Evolutionary conservation across 495 filamentous ascomycete genomes (phyloP).

Genomic region (Trichoderma orchidacearum): DNA sequence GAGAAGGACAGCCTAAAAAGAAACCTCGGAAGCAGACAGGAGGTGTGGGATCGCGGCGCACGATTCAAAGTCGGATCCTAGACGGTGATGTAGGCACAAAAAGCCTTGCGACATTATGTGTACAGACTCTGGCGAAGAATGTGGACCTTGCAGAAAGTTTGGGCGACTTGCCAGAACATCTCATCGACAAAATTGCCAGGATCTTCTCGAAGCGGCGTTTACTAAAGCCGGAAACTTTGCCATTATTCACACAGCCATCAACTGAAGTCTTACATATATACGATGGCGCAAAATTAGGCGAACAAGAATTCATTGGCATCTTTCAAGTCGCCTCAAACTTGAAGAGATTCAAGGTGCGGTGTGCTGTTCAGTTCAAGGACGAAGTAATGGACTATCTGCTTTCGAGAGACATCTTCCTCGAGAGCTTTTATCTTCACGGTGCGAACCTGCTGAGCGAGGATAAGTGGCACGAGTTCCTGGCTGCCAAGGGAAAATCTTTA

Average conservation of each 20-base stretch:
- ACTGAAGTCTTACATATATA: slow-evolving; percentile 57
- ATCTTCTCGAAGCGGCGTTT: slow-evolving; percentile 70
- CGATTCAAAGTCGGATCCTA: slow-evolving; percentile 63
- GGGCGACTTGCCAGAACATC: slow-evolving; percentile 53
- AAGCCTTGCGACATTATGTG: slow-evolving; percentile 61
- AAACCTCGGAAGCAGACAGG: slow-evolving; percentile 21
- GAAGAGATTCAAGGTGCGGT: slow-evolving; percentile 54
- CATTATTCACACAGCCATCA: slow-evolving; percentile 63
- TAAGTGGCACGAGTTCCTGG: slow-evolving; percentile 55
- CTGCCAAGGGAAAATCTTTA: slow-evolving; percentile 44
- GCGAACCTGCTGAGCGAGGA: slow-evolving; percentile 65
- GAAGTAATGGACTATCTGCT: slow-evolving; percentile 64
- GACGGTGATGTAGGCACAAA: slow-evolving; percentile 66
- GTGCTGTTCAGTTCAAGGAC: slow-evolving; percentile 82
- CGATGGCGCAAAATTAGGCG: slow-evolving; percentile 61
- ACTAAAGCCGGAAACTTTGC: slow-evolving; percentile 52
- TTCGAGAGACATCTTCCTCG: slow-evolving; percentile 48
- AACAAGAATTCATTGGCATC: slow-evolving; percentile 65
- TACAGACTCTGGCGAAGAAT: slow-evolving; percentile 73
- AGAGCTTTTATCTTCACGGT: slow-evolving; percentile 52
- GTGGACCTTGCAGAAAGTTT: slow-evolving; percentile 73
- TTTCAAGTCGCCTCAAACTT: slow-evolving; percentile 61
- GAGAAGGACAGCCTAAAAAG: slow-evolving; percentile 46
- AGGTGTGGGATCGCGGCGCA: slow-evolving; percentile 40
- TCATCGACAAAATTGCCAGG: slow-evolving; percentile 63